These are phyloP conservation scores for Coemansia sp. DNA, from an alignment of 192 early-diverging fungal species.

Conservation along the genomic window DNA sequence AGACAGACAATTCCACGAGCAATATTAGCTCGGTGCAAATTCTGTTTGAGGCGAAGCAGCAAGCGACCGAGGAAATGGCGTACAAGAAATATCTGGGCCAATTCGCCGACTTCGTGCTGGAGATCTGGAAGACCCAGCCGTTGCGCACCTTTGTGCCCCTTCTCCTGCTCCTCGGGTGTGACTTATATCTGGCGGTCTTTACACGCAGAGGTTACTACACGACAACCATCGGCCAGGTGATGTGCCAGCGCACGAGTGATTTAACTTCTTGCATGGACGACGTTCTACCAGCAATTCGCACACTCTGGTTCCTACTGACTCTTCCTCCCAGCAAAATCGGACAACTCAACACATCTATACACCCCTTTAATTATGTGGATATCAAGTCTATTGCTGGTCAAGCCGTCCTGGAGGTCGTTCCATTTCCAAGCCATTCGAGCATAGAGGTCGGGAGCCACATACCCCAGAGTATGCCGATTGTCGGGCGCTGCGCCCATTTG, in stretches of 20 bases:
- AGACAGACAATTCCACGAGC: background rate
- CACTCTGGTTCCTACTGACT: background rate
- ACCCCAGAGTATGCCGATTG: background rate
- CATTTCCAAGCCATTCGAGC: background rate
- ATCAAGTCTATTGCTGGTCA: background rate
- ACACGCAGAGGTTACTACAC: background rate
- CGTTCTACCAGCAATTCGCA: background rate
- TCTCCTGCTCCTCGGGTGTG: conserved; percentile 2
- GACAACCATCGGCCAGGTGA: background rate
- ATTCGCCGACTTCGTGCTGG: conserved; percentile 10
- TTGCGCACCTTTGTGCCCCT: conserved; percentile 15
- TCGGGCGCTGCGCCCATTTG: no score
- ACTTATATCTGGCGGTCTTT: conserved; percentile 10
- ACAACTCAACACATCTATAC: background rate
- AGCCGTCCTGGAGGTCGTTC: background rate
- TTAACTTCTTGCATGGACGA: no score
- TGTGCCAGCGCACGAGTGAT: background rate
- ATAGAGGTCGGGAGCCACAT: background rate
- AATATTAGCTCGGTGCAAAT: background rate
- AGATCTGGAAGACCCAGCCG: conserved; percentile 10
- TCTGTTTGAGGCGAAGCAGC: background rate
- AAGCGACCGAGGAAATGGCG: no score
- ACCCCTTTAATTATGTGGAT: background rate
- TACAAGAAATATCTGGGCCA: background rate
- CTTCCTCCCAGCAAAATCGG: background rate